A percentile compares a stretch with the other conserved stretches of the same genome.
These are phyloP conservation scores for Aegilops speltoides DNA, from an alignment of 176 grass and related monocot genomes.

Conservation along the genomic window DNA sequence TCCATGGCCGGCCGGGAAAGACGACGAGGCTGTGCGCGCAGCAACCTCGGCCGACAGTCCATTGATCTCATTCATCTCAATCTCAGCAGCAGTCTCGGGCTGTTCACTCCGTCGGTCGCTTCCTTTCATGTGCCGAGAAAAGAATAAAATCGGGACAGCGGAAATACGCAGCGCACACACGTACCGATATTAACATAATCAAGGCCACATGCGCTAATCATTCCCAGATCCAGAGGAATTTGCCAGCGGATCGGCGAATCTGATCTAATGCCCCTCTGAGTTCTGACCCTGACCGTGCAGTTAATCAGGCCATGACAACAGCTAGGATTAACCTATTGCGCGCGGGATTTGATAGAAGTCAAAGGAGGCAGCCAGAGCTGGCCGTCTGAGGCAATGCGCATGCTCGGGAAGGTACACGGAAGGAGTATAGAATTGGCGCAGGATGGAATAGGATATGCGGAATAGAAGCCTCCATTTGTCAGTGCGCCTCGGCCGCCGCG, in stretches of 20 bases:
- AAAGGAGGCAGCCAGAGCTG: constrained; percentile 22
- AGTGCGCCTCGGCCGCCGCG: constrained; percentile 2
- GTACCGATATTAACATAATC: constrained; percentile 32
- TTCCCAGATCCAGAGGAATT: constrained; percentile 55
- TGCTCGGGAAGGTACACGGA: constrained; percentile 40
- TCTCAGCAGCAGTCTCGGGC: not conserved
- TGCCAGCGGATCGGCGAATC: constrained; percentile 29
- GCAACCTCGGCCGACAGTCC: constrained; percentile 8
- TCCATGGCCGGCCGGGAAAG: constrained; percentile 26
- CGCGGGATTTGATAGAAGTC: constrained; percentile 26
- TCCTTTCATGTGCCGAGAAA: constrained; percentile 15
- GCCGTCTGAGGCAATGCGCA: not conserved
- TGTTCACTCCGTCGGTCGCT: not conserved
- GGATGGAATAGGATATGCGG: not conserved
- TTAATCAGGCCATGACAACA: constrained; percentile 10
- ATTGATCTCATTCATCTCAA: not conserved
- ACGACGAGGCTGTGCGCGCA: not conserved
- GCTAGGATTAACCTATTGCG: not conserved
- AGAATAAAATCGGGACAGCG: not conserved
- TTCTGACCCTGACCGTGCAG: not conserved
- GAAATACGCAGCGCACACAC: not conserved
- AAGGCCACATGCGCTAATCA: constrained; percentile 49
- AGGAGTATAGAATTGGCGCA: not conserved
- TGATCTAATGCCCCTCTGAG: constrained; percentile 2
- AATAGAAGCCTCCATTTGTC: constrained; percentile 53